A percentile compares a stretch with the other conserved stretches of the same genome.
These are phyloP conservation scores for Leccinum huronense DNA, from an alignment of 1,284 basidiomycete species.

Conservation along the genomic window DNA sequence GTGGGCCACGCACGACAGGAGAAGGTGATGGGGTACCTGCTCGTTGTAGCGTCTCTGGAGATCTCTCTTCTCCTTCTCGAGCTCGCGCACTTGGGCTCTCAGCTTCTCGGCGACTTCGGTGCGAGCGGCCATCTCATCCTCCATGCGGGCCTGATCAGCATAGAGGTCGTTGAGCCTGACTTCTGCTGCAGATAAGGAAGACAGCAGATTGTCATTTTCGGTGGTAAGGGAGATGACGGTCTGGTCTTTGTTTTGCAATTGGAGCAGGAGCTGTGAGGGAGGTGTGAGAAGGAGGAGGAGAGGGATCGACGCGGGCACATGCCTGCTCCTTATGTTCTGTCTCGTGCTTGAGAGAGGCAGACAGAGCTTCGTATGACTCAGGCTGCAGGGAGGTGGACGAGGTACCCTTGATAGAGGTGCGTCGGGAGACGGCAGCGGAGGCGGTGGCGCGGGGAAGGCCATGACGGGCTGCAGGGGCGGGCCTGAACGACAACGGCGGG, in stretches of 20 bases:
- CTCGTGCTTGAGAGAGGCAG: constrained; percentile 65
- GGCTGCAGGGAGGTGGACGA: constrained; percentile 36
- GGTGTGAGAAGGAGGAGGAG: constrained; percentile 12
- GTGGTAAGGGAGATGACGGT: constrained; percentile 55
- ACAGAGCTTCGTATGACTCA: constrained; percentile 53
- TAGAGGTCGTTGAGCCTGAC: constrained; percentile 71
- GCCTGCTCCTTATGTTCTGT: constrained; percentile 80
- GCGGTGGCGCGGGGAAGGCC: constrained; percentile 40
- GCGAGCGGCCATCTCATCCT: constrained; percentile 71
- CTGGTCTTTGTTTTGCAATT: constrained; percentile 74
- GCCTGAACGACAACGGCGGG: constrained; percentile 35
- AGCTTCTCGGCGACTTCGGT: constrained; percentile 79
- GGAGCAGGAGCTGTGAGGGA: constrained; percentile 59
- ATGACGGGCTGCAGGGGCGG: constrained; percentile 48
- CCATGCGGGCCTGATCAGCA: constrained; percentile 72
- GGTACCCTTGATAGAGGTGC: constrained; percentile 48
- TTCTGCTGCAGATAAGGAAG: constrained; percentile 65
- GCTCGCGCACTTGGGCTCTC: constrained; percentile 69
- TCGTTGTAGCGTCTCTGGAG: constrained; percentile 77
- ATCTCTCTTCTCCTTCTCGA: constrained; percentile 81
- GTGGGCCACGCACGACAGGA: constrained; percentile 19
- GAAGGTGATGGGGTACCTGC: constrained; percentile 50
- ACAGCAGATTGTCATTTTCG: constrained; percentile 63
- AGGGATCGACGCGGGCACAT: constrained; percentile 23
- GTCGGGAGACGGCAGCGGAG: constrained; percentile 43